Evolutionary conservation across 2,329 filamentous ascomycete genomes (phyloP), one percentile per base, ranked within the genome.

Genomic region (Aspergillus sp.): DNA sequence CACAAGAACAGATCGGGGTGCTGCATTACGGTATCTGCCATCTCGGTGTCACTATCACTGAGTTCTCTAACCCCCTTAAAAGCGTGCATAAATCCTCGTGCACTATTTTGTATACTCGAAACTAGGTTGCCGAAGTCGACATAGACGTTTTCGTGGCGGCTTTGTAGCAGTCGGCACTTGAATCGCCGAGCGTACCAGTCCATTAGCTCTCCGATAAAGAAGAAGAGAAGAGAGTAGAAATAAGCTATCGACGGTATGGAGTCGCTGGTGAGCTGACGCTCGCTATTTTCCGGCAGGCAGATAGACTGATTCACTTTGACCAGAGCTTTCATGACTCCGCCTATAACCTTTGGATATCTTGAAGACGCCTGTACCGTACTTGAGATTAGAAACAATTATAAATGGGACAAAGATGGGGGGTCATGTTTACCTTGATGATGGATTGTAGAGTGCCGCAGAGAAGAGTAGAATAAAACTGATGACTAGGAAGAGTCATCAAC

Each of bases 151-250:
- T 73, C 71, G 53, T 66, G 70, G 40, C 70, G 70, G 50, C 72
- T 74, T 30, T 69, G 68, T 45, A 76, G 56, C 7, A 74, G 54
- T 27, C 72, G 70, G 48, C 73, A 75, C 12, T 64, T 72, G 12
- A 68, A 69, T 56, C 66, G 63, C 45, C 71, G 58, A 30, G 70
- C 64, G 64, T 74, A 75, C 68, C 72, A 75, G 56, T 74, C 69
- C 66, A 75, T 75, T 45, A 75, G 66, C 52, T 75, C 72, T 19
- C 69, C 68, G 3, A 76, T 60, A 22, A 74, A 69, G 56, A 76
- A 70, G 37, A 75, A 75, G 4, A 69, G 64, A 41, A 73, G 60
- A 5, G 71, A 64, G 58, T 76, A 76, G 24, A 74, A 66, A 20
- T 62, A 67, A 7, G 69, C 67, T 27, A 73, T 64, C 2, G 56